Evolutionary conservation across 202 grass and related monocot species (phyloP), one percentile per base, ranked within the genome.

Genomic region (Dendrocalamus latiflorus): DNA sequence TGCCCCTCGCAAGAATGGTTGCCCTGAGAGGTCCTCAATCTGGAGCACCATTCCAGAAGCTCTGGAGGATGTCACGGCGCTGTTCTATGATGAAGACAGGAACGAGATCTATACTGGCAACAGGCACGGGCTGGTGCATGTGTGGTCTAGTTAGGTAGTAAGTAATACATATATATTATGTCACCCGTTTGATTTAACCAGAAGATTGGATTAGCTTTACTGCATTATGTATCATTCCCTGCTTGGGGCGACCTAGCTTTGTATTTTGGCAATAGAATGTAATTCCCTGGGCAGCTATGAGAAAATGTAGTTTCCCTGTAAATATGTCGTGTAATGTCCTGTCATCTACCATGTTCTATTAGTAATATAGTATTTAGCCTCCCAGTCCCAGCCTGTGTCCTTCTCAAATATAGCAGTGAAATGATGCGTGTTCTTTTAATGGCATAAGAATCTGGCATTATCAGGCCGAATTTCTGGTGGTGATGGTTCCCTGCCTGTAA

Each of bases 81-180:
- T 98, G 14, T 98, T 93, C 85, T 98, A 95, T 1, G 86, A 98
- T 1, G 92, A 98, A 74, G 92, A 95, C 34, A 95, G 85, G 83
- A 93, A 98, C 14, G 92, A 98, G 75, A 90, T 95, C 17, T 98
- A 95, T 65, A 98, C 95, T 0, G 92, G 95, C 75, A 93, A 95
- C 80, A 91, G 85, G 39, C 67, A 91, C 16, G 95, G 92, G 36
- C 22, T 98, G 66, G 85, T 98, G 61, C 95, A 95, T 83, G 92
- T 98, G 24, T 99, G 96, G 96, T 99, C 96, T 56, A 99, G 90
- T 72, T 97, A 93, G 81, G 42, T 56, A 55, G 77, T 43, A 76
- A 34, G 77, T 36, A 57, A 34, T 48, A 59, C 42, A 70, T 81
- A 63, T 51, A 87, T 62, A 82, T 70, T 62, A 87, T 67, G 59